A percentile compares a stretch with the other conserved stretches of the same genome.
phyloP scores from a whole-genome alignment of 2,329 filamentous ascomycete genomes.

The Elsinoe ampelina region DNA sequence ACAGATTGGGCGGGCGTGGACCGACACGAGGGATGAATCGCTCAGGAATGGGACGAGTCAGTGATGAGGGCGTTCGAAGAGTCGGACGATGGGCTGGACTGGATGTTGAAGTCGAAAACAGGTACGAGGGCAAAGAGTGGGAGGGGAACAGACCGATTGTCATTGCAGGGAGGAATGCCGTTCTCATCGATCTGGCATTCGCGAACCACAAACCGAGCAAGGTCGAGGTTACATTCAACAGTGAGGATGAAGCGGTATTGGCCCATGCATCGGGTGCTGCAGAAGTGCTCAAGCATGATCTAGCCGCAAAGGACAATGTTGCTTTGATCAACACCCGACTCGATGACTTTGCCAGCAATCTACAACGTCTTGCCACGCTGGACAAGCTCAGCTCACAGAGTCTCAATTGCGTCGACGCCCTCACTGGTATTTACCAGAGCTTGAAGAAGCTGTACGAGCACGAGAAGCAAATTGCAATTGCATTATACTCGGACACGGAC shows the following conservation, averaged over 20 bases:
- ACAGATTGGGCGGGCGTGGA: conserved; percentile 4
- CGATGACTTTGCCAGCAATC: conserved; percentile 60
- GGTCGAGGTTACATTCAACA: conserved; percentile 55
- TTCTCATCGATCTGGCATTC: conserved; percentile 27
- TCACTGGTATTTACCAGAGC: conserved; percentile 63
- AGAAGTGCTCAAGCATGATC: conserved; percentile 55
- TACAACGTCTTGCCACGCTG: conserved; percentile 58
- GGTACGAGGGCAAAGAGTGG: conserved; percentile 18
- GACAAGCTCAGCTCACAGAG: conserved; percentile 63
- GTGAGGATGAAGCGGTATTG: conserved; percentile 48
- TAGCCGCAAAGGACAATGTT: conserved; percentile 51
- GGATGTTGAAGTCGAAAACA: conserved; percentile 35
- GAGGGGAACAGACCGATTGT: conserved; percentile 28
- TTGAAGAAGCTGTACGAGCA: conserved; percentile 60
- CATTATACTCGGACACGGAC: conserved; percentile 40
- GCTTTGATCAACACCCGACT: conserved; percentile 61
- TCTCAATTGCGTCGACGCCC: conserved; percentile 68
- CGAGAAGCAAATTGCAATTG: conserved; percentile 47
- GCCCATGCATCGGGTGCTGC: conserved; percentile 54
- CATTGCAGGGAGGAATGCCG: conserved; percentile 27
- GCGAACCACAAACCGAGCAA: conserved; percentile 33
- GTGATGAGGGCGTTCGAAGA: conserved; percentile 64
- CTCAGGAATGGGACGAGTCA: conserved; percentile 61
- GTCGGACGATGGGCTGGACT: conserved; percentile 57
- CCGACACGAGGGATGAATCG: conserved; percentile 42